These are phyloP conservation scores for Jamesozyma gamospora DNA, from an alignment of 805 yeast species.

Conservation along the genomic window DNA sequence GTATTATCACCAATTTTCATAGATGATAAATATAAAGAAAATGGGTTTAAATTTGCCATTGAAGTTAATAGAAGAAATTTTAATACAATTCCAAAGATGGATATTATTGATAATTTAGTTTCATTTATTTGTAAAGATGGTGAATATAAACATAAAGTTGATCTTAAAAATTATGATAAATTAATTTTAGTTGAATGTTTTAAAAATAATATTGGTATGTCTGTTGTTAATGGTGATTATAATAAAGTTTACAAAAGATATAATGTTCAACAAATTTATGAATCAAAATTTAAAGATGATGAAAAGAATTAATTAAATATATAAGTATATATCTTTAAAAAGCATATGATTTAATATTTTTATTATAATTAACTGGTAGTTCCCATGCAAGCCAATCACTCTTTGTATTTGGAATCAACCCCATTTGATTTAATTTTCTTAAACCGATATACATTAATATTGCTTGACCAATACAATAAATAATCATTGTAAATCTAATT, in stretches of 20 bases:
- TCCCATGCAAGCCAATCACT: constrained; percentile 96
- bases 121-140: constrained; percentile 53
- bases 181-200: constrained; percentile 79
- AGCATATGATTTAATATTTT: constrained; percentile 14
- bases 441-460: constrained; percentile 63
- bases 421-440: constrained; percentile 82
- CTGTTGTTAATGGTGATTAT: constrained; percentile 59
- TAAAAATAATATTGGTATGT: constrained; percentile 79
- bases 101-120: constrained; percentile 66
- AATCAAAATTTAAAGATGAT: constrained; percentile 24
- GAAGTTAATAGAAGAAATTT: constrained; percentile 73
- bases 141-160: constrained; percentile 59
- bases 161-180: constrained; percentile 68
- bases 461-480: constrained; percentile 39
- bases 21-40: constrained; percentile 24
- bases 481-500: constrained; percentile 33
- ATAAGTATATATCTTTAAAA: constrained; percentile 9
- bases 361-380: constrained; percentile 24
- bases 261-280: constrained; percentile 77
- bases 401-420: constrained; percentile 73
- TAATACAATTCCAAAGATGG: constrained; percentile 58
- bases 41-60: constrained; percentile 56
- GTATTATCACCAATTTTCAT: constrained; percentile 68
- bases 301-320: constrained; percentile 3
- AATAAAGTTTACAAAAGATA: constrained; percentile 48